A percentile compares a stretch with the other conserved stretches of the same genome.
These are phyloP conservation scores for Colletotrichum euphorbiae DNA, from an alignment of 2,329 filamentous ascomycete species.

Conservation along the genomic window DNA sequence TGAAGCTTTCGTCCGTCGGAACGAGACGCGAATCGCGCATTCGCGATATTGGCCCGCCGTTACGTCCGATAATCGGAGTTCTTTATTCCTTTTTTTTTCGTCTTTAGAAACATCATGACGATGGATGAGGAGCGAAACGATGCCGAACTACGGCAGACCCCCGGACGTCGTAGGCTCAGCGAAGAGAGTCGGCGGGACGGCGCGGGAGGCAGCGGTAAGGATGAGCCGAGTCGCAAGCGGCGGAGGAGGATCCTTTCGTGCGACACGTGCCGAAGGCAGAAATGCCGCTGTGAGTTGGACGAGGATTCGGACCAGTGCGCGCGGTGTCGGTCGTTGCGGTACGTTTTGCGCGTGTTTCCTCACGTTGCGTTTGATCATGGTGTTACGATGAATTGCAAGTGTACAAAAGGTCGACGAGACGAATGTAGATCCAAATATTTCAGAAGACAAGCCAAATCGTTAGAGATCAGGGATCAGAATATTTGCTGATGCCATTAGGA, in stretches of 20 bases:
- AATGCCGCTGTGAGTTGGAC: constrained; percentile 38
- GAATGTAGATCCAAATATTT: no score
- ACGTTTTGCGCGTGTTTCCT: background rate
- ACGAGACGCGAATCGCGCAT: no score
- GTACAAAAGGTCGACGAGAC: background rate
- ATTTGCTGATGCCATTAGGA: constrained; percentile 14
- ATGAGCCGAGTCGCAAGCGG: constrained; percentile 35
- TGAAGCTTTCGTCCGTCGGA: no score
- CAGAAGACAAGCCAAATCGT: background rate
- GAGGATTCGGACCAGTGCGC: constrained; percentile 36
- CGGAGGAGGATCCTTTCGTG: constrained; percentile 38
- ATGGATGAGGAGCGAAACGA: background rate
- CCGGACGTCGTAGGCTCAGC: constrained; percentile 26
- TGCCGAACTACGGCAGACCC: constrained; percentile 1
- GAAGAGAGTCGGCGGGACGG: constrained; percentile 27
- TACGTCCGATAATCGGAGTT: constrained; percentile 8
- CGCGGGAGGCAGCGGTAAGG: constrained; percentile 4
- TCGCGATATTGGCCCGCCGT: background rate
- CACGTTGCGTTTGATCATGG: background rate
- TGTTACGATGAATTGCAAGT: background rate
- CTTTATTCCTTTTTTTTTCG: constrained; percentile 15
- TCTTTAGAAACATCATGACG: no score
- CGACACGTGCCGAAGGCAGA: constrained; percentile 38
- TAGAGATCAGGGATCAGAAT: background rate
- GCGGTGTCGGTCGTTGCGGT: constrained; percentile 38